Evolutionary conservation across 2,329 filamentous ascomycete species (phyloP), one percentile per base, ranked within the genome.

Genomic region (Coniochaeta sp.): DNA sequence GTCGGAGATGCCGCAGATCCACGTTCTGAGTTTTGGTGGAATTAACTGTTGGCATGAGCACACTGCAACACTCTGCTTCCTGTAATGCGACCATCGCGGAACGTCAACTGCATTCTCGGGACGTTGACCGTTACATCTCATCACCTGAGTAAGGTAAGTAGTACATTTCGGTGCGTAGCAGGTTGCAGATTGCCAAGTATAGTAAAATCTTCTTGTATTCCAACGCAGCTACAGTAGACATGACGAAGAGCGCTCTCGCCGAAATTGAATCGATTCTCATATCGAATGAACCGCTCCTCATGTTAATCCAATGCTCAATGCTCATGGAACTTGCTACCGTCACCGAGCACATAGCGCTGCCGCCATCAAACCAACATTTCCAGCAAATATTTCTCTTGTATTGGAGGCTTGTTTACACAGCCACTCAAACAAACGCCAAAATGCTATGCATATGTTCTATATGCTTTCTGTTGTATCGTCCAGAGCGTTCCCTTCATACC

Each of bases 361-460:
- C 6, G 31, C 47, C 47, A 12, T 16, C 19, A 47, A 26, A 47
- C 19, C 19, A 26, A 47, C 22, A 47, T 47, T 36, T 36, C 57
- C 54, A 52, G 22, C 58, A 9, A 31, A 47, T 5, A 36, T 33
- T 6, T 38, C 33, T 47, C 38, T 43, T 59, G 57, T 59, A n/a
- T 62, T 61, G 59, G 61, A 61, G 59, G 52, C 59, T 33, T 55
- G 44, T 24, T 22, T 43, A 52, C 22, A 52, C 22, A 57, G 59
- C 58, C 50, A 56, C 12, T 57, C 60, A 61, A 62, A 61, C 57
- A 60, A 63, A 65, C 64, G 62, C 64, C 64, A 64, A 57, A 52
- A 52, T 52, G 43, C 47, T 61, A 65, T 65, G 62, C 64, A 65
- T 65, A 64, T 62, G 50, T 26, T 61, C 52, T 63, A 61, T 65